phyloP scores from a whole-genome alignment of 768 basidiomycete genomes.

The Stropharia rugosoannulata region DNA sequence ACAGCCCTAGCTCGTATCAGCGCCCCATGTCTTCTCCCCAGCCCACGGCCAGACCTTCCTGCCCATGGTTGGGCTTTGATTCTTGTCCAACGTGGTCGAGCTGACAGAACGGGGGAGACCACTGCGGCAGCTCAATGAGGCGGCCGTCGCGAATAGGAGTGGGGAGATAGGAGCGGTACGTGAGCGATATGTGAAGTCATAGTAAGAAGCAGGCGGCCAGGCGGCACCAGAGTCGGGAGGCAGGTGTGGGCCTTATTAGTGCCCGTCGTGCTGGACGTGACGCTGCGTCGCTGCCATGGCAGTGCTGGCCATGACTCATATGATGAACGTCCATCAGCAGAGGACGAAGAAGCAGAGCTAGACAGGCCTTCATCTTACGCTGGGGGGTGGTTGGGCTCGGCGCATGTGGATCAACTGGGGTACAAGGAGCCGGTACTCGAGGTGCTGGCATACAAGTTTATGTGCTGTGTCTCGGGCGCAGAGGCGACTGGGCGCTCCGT shows the following conservation, averaged over 20 bases:
- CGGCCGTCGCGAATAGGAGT: conserved; percentile 67
- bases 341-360: not conserved
- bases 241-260: conserved; percentile 4
- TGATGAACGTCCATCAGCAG: not conserved
- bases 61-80: conserved; percentile 29
- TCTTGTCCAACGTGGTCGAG: conserved; percentile 16
- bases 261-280: too few relatives aligned
- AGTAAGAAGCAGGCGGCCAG: conserved; percentile 85
- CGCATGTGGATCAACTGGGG: conserved; percentile 17
- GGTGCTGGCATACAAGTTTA: conserved; percentile 6
- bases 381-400: not conserved
- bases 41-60: conserved; percentile 68
- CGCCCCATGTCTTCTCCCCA: conserved; percentile 69
- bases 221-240: conserved; percentile 41
- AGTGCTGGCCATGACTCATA: too few relatives aligned
- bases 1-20: conserved; percentile 38
- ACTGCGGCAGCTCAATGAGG: conserved; percentile 30
- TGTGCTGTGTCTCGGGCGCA: conserved; percentile 19
- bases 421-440: conserved; percentile 12
- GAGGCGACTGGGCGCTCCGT: conserved; percentile 49
- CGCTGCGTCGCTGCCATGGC: too few relatives aligned
- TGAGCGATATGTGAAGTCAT: conserved; percentile 92
- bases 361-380: not conserved
- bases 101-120: not conserved
- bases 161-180: conserved; percentile 85